These are phyloP conservation scores for Globisporangium uncinulatum DNA, from an alignment of 352 stramenopile species.

Conservation along the genomic window DNA sequence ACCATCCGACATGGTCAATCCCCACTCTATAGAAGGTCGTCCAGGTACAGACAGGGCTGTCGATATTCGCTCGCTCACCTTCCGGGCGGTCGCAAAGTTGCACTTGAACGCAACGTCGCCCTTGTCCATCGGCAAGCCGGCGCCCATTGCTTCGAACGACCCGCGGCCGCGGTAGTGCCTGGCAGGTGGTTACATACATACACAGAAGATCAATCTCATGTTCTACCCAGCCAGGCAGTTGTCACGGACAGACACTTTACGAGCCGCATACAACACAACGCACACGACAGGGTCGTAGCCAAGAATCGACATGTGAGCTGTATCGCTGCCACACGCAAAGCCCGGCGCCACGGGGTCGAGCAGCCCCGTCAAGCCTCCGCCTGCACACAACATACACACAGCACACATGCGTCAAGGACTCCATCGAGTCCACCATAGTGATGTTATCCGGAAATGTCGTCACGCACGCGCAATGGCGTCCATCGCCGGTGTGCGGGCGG, in stretches of 20 bases:
- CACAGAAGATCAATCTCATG: not conserved
- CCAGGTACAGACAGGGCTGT: too few relatives aligned
- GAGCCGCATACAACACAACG: not conserved
- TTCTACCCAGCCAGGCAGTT: not conserved
- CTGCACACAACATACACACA: slow-evolving; percentile 16
- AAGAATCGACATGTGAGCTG: slow-evolving; percentile 87
- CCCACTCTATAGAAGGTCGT: too few relatives aligned
- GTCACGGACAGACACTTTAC: too few relatives aligned
- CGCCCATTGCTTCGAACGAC: slow-evolving; percentile 86
- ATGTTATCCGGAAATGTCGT: not conserved
- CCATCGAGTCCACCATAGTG: not conserved
- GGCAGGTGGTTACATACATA: not conserved
- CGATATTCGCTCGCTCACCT: slow-evolving; percentile 12
- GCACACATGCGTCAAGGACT: slow-evolving; percentile 1
- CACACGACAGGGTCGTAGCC: slow-evolving; percentile 83
- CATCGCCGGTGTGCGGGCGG: slow-evolving; percentile 72
- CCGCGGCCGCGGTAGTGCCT: slow-evolving; percentile 82
- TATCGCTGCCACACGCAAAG: slow-evolving; percentile 83
- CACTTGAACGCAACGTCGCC: slow-evolving; percentile 88
- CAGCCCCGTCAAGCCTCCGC: slow-evolving; percentile 70
- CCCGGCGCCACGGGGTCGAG: slow-evolving; percentile 83
- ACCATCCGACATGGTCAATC: too few relatives aligned
- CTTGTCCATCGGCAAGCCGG: slow-evolving; percentile 75
- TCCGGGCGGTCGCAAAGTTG: slow-evolving; percentile 79
- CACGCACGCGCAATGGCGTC: slow-evolving; percentile 72